These are phyloP conservation scores for Fusarium falciforme DNA, from an alignment of 2,329 filamentous ascomycete species.

Conservation along the genomic window DNA sequence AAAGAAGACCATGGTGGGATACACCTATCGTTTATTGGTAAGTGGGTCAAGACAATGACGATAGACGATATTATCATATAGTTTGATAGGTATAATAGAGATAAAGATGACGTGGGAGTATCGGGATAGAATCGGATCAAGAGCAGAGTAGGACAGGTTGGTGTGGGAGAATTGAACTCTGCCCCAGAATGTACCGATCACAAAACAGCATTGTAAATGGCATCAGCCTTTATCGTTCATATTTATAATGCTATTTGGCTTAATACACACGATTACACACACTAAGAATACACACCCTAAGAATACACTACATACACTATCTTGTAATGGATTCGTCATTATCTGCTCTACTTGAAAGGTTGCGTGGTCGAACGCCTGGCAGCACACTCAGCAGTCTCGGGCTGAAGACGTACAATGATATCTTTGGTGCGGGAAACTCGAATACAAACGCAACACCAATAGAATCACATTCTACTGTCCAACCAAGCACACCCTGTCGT, in stretches of 20 bases:
- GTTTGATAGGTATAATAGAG: neutral
- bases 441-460: conserved; percentile 1
- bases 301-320: neutral
- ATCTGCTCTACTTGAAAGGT: conserved; percentile 7
- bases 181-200: neutral
- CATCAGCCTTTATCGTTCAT: conserved; percentile 9
- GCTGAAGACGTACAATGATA: conserved; percentile 5
- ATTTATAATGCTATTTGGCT: neutral
- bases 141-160: neutral
- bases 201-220: neutral
- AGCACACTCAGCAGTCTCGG: neutral
- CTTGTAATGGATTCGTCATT: neutral
- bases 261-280: neutral
- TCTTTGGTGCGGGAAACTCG: conserved; percentile 3
- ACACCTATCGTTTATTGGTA: neutral
- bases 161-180: conserved; percentile 1
- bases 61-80: conserved; percentile 2
- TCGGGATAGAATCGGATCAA: neutral
- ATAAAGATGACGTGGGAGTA: neutral
- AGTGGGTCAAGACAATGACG: conserved; percentile 2
- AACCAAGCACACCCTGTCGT: neutral
- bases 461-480: conserved; percentile 2
- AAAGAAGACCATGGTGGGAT: conserved; percentile 5
- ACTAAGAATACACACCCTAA: neutral
- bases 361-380: neutral